Conservation (phyloP, 2,329 filamentous ascomycete genomes). For the Akanthomyces lecanii region DNA sequence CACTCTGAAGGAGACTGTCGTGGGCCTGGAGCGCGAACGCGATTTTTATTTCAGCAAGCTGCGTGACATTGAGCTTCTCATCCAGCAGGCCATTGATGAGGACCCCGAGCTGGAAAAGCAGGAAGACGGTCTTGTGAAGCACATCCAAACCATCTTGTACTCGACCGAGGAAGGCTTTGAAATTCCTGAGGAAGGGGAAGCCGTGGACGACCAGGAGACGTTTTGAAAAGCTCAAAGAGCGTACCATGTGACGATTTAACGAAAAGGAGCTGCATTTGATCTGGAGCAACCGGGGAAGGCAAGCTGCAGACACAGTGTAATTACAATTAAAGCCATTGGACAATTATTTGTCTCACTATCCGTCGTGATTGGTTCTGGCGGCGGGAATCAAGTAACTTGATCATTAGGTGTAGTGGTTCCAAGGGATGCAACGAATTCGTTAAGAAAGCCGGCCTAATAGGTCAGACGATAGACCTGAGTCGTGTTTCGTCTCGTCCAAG, state of each 20-base stretch:
- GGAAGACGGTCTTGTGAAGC: slow-evolving; percentile 85
- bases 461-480: no score
- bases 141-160: slow-evolving; percentile 95
- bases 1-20: slow-evolving; percentile 91
- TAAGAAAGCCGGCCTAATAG: no score
- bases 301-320: slow-evolving; percentile 9
- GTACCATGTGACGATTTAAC: slow-evolving; percentile 12
- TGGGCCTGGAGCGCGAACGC: slow-evolving; percentile 87
- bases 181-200: slow-evolving; percentile 76
- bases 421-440: background rate
- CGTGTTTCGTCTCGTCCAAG: no score
- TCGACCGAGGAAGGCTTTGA: slow-evolving; percentile 92
- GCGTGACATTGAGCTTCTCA: slow-evolving; percentile 88
- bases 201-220: slow-evolving; percentile 72
- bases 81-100: slow-evolving; percentile 89
- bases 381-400: no score
- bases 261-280: slow-evolving; percentile 12
- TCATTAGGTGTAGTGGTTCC: background rate
- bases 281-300: background rate
- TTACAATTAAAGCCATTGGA: slow-evolving; percentile 12
- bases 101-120: slow-evolving; percentile 93
- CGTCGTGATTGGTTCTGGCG: background rate
- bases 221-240: slow-evolving; percentile 44
- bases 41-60: slow-evolving; percentile 99
- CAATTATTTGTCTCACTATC: background rate